These are phyloP conservation scores for Wickerhamomyces hampshirensis DNA, from an alignment of 805 yeast genomes.

Conservation along the genomic window DNA sequence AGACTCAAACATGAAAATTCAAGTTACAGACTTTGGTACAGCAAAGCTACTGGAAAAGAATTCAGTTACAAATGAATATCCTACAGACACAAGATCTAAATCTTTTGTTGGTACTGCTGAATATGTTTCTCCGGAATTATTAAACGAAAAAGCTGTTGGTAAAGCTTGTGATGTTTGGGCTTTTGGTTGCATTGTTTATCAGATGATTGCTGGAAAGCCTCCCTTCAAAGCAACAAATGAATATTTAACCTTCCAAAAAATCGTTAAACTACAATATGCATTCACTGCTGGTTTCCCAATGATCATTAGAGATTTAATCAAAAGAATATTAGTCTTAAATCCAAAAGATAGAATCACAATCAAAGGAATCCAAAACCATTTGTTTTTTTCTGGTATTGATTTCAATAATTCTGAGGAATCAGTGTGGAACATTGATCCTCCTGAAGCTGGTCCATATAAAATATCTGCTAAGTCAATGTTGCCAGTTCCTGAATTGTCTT, in stretches of 20 bases:
- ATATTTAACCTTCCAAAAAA: slow-evolving; percentile 75
- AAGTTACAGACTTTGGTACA: slow-evolving; percentile 82
- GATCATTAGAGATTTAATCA: slow-evolving; percentile 66
- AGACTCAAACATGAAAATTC: slow-evolving; percentile 54
- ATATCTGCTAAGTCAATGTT: slow-evolving; percentile 76
- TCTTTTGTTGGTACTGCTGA: slow-evolving; percentile 88
- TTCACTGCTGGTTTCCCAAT: slow-evolving; percentile 83
- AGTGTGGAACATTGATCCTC: slow-evolving; percentile 58
- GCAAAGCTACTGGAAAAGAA: slow-evolving; percentile 62
- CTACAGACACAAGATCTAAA: slow-evolving; percentile 62
- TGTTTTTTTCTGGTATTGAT: slow-evolving; percentile 52
- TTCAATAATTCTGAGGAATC: slow-evolving; percentile 44
- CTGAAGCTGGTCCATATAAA: slow-evolving; percentile 67
- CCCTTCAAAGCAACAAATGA: slow-evolving; percentile 85
- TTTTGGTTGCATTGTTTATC: slow-evolving; percentile 91
- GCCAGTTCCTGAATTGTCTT: slow-evolving; percentile 52
- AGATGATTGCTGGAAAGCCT: slow-evolving; percentile 91
- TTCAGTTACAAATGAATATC: slow-evolving; percentile 45
- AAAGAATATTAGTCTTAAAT: slow-evolving; percentile 57
- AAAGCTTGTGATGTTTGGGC: slow-evolving; percentile 98
- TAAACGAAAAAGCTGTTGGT: slow-evolving; percentile 77
- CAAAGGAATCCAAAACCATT: slow-evolving; percentile 54
- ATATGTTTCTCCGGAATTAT: slow-evolving; percentile 75
- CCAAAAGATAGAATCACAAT: slow-evolving; percentile 62
- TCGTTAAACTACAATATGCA: slow-evolving; percentile 74